phyloP scores from a whole-genome alignment of 768 basidiomycete species.

The Cubamyces lactineus region DNA sequence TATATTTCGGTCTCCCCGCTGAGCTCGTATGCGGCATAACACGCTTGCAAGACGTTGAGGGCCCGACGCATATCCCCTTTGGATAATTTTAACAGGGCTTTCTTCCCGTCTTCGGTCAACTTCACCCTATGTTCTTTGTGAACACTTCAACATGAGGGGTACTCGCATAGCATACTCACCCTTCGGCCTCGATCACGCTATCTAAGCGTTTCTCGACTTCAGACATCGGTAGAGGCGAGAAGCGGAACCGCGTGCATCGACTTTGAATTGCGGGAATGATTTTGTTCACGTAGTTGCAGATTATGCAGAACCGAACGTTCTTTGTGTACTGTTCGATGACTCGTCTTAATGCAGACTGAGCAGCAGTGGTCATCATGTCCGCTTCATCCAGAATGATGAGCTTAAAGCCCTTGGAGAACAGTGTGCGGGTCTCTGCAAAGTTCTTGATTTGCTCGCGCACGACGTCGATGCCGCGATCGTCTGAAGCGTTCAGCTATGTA shows the following conservation, averaged over 20 bases:
- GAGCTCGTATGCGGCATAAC: conserved; percentile 93
- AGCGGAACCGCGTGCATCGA: conserved; percentile 96
- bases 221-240: conserved; percentile 84
- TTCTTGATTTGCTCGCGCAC: conserved; percentile 99
- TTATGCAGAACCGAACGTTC: conserved; percentile 99
- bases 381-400: conserved; percentile 98
- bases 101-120: conserved; percentile 81
- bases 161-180: conserved; percentile 50
- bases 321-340: conserved; percentile 99
- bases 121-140: conserved; percentile 62
- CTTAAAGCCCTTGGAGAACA: conserved; percentile 93
- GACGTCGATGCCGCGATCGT: conserved; percentile 98
- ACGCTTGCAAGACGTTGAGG: conserved; percentile 95
- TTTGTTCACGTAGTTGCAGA: conserved; percentile 99
- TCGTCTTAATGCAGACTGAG: conserved; percentile 94
- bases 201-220: conserved; percentile 87
- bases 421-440: conserved; percentile 93
- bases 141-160: background rate
- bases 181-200: conserved; percentile 80
- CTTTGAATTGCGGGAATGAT: conserved; percentile 98
- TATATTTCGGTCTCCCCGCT: conserved; percentile 92
- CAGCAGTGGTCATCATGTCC: conserved; percentile 99
- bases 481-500: conserved; percentile 89
- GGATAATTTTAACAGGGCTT: conserved; percentile 90
- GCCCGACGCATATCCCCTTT: conserved; percentile 98